Percentiles rank a stretch among this genome's conserved stretches.
These are phyloP conservation scores for Coemansia sp. DNA, from an alignment of 192 early-diverging fungal genomes.

Conservation along the genomic window DNA sequence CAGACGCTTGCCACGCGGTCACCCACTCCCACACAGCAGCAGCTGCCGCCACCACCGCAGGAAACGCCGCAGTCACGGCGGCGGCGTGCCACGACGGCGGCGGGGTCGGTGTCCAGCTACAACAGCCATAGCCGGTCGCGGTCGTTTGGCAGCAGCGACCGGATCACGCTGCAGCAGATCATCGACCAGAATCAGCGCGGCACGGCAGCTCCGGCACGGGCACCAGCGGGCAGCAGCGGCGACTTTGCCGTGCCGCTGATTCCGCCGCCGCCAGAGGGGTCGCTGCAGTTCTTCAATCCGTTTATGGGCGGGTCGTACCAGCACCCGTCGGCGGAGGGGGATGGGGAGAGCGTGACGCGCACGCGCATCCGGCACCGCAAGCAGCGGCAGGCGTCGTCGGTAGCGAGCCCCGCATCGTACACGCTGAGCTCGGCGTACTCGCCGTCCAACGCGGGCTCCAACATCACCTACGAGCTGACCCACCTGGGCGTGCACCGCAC, in stretches of 20 bases:
- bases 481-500: constrained; percentile 46
- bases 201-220: constrained; percentile 1
- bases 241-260: constrained; percentile 24
- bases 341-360: constrained; percentile 42
- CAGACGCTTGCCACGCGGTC: constrained; percentile 38
- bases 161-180: constrained; percentile 35
- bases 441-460: constrained; percentile 49
- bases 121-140: constrained; percentile 37
- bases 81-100: constrained; percentile 28
- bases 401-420: constrained; percentile 34
- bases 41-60: not conserved
- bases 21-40: constrained; percentile 31
- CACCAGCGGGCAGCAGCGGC: not conserved
- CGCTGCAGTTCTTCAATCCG: constrained; percentile 35
- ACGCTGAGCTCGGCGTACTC: constrained; percentile 49
- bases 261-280: constrained; percentile 30
- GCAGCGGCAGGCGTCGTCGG: constrained; percentile 29
- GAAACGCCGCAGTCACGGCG: constrained; percentile 14
- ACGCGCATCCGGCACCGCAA: constrained; percentile 49
- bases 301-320: constrained; percentile 14
- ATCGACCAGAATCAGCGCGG: constrained; percentile 16
- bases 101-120: constrained; percentile 2
- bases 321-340: not conserved
- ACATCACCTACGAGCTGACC: constrained; percentile 46
- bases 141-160: constrained; percentile 43